Base-by-base conservation (phyloP, 2,329 filamentous ascomycete genomes). In the Colletotrichum australisinense region DNA sequence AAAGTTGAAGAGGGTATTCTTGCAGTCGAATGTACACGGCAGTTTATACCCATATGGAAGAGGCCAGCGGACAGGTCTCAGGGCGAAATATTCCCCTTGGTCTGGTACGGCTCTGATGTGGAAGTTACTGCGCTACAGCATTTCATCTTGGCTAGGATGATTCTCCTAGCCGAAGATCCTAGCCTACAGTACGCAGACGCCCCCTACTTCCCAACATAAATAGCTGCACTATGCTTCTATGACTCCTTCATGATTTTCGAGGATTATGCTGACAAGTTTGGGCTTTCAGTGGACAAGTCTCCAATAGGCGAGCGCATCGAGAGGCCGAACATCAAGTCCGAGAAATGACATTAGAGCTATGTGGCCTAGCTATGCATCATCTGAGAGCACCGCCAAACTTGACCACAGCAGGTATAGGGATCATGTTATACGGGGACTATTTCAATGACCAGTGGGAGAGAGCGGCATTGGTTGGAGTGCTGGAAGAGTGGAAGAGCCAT, bases 401-500 rank as follows among this genome's bases (percentile, higher is more conserved):
- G 2, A 80, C 84, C 3, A 83, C 84, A 7, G 81, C 83, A 0
- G 81, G 81, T 0, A 81, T 84, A 46, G 82, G 83, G 5, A 84
- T 84, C 73, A 81, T 84, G 76, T 71, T 84, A n/a, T 84, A 84
- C 30, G 82, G 83, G 1, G 83, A 84, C 63, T 84, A 83, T 59
- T 84, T 84, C 72, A 84, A 82, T 2, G 83, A 84, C 65, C 78
- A 77, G 11, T 84, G 83, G 58, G 83, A 84, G 70, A 77, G 82
- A 1, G 76, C 77, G 24, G 83, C 83, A 1, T 69, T 84, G 77
- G 80, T 80, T 19, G 82, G 78, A 0, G 84, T 84, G 3, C 82
- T 83, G 5, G 86, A 87, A 62, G 86, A 82, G 59, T 88, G 87
- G 67, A 82, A 83, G 6, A 85, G 85, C 60, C 79, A 82, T 16